Evolutionary conservation across 495 filamentous ascomycete genomes (phyloP), one percentile per base, ranked within the genome.

Genomic region (Penicillium arizonense): DNA sequence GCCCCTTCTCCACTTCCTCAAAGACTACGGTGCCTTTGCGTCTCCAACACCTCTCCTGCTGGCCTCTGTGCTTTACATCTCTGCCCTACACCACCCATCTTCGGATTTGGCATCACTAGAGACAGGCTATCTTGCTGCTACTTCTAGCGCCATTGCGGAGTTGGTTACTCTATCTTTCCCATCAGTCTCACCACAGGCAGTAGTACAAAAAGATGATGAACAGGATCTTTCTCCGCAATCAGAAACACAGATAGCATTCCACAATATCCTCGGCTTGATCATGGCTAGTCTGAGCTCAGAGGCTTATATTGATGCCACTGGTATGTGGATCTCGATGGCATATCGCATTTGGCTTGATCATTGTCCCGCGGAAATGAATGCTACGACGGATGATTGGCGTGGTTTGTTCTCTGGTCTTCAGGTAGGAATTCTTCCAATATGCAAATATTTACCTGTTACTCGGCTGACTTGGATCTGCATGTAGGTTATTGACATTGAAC

Each of bases 401-500:
- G 62, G 68, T 1, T 40, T 73, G 23, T 71, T 73, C 40, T 73
- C 68, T 10, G 68, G 71, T 18, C 61, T 75, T 10, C 71, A 75
- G 50, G 70, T 72, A 52, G 50, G 5, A 8, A 32, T 21, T 12
- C 28, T 4, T 20, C 12, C 18, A 1, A 20, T 1, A 26, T 3
- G 7, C 24, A 5, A 5, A 39, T 5, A 18, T 7, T 12, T 34
- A 18, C 18, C 18, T 18, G 18, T 18, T 18, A 18, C 18, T 18
- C 18, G 18, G 18, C 18, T 12, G 10, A 16, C 11, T 21, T 47
- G 18, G n/a, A 28, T 54, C n/a, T 57, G 16, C 11, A 2, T 26
- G 3, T 18, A 74, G 70, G 64, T 75, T n/a, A 71, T 72, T 36
- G 71, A 75, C 35, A 65, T 75, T 13, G 71, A 75, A 52, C 71